These are phyloP conservation scores for Mycena alexandri DNA, from an alignment of 768 basidiomycete species.

Conservation along the genomic window DNA sequence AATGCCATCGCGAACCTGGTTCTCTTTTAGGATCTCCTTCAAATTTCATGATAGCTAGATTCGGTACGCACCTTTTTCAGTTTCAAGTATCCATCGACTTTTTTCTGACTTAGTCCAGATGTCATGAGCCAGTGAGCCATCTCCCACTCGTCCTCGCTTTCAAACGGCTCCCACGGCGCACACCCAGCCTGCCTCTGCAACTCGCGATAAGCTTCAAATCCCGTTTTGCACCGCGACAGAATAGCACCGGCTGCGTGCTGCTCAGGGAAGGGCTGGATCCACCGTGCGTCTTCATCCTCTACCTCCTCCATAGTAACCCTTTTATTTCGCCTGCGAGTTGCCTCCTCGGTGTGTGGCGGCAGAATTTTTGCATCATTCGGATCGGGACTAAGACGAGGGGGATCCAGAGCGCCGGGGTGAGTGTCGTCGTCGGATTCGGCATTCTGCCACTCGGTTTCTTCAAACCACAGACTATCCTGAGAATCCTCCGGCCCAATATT, in stretches of 20 bases:
- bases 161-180: constrained; percentile 45
- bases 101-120: constrained; percentile 41
- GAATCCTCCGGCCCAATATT: not conserved
- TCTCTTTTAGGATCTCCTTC: not conserved
- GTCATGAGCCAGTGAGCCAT: constrained; percentile 48
- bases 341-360: too few species aligned
- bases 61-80: constrained; percentile 29
- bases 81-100: constrained; percentile 47
- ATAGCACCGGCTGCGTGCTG: not conserved
- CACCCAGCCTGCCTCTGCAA: constrained; percentile 28
- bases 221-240: constrained; percentile 20
- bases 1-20: constrained; percentile 8
- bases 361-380: not conserved
- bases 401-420: not conserved
- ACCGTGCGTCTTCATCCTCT: constrained; percentile 12
- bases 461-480: not conserved
- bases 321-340: not conserved
- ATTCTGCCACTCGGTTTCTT: not conserved
- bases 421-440: not conserved
- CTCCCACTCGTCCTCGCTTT: constrained; percentile 46
- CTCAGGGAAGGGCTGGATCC: not conserved
- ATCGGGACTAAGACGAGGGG: not conserved
- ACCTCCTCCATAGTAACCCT: constrained; percentile 17
- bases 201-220: constrained; percentile 30
- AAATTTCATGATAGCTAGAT: not conserved